Evolutionary conservation across 176 grass and related monocot genomes (phyloP).

Genomic region (Poa pratensis): DNA sequence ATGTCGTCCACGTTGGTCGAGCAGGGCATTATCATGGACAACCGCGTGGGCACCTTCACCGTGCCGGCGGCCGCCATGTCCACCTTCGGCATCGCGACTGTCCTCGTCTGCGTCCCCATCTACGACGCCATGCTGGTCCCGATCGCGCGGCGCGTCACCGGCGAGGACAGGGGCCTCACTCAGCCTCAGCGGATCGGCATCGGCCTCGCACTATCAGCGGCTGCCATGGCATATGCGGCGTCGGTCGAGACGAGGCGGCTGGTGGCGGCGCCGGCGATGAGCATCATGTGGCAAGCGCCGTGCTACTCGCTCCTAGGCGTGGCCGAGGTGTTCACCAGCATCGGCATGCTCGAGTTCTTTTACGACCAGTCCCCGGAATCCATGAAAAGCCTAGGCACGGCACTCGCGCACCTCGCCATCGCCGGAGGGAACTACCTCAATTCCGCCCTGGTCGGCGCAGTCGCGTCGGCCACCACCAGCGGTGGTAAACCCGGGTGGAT

Average conservation of each 20-base stretch:
- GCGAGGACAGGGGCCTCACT: neutral
- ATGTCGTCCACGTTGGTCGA: conserved; percentile 2
- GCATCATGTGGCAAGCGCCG: conserved; percentile 7
- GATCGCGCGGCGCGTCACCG: neutral
- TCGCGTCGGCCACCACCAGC: neutral
- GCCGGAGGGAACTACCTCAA: neutral
- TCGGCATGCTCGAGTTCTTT: conserved; percentile 26
- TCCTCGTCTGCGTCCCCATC: neutral
- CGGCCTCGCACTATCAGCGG: neutral
- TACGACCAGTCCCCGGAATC: conserved; percentile 4
- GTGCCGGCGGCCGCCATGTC: neutral
- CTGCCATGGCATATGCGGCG: neutral
- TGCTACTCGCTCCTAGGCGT: neutral
- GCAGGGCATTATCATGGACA: neutral
- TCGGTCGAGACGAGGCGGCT: neutral
- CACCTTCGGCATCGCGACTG: neutral
- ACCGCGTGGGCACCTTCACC: neutral
- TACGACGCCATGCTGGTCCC: neutral
- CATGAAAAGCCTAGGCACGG: neutral
- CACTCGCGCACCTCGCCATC: neutral
- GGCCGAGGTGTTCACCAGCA: conserved; percentile 24
- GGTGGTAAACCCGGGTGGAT: conserved; percentile 1
- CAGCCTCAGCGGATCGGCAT: conserved; percentile 8
- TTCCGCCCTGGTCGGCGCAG: neutral
- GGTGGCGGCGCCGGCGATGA: neutral